Evolutionary conservation across 129 eudicot species (phyloP).

Genomic region (Arctium minus): DNA sequence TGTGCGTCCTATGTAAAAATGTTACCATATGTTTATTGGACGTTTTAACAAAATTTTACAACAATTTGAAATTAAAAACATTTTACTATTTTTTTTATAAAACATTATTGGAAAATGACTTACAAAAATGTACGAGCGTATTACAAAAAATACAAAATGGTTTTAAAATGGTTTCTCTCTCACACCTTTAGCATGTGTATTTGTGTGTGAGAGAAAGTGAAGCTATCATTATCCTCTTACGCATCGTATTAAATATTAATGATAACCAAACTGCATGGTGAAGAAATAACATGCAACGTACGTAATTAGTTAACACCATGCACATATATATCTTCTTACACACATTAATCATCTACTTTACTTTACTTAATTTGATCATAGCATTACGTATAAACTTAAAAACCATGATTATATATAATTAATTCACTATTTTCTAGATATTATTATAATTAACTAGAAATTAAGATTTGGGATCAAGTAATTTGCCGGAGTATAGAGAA

Average conservation of each 20-base stretch:
- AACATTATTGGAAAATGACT: too few relatives aligned
- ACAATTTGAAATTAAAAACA: too few relatives aligned
- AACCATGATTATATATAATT: background rate
- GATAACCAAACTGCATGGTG: slow-evolving; percentile 22
- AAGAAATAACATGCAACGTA: slow-evolving; percentile 25
- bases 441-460: background rate
- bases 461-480: background rate
- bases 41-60: too few relatives aligned
- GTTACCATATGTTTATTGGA: too few relatives aligned
- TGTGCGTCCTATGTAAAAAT: too few relatives aligned
- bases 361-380: slow-evolving; percentile 22
- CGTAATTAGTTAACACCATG: slow-evolving; percentile 8
- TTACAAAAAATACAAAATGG: background rate
- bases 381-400: slow-evolving; percentile 17
- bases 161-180: background rate
- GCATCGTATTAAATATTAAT: background rate
- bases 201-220: background rate
- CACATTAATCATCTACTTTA: slow-evolving; percentile 22
- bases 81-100: too few relatives aligned
- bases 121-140: too few relatives aligned
- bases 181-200: slow-evolving; percentile 4
- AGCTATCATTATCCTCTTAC: slow-evolving; percentile 7
- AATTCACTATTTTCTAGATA: background rate
- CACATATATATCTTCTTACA: slow-evolving; percentile 12
- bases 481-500: background rate